Conservation (phyloP, 164 flowering plant genomes). For the Tinospora cordifolia region DNA sequence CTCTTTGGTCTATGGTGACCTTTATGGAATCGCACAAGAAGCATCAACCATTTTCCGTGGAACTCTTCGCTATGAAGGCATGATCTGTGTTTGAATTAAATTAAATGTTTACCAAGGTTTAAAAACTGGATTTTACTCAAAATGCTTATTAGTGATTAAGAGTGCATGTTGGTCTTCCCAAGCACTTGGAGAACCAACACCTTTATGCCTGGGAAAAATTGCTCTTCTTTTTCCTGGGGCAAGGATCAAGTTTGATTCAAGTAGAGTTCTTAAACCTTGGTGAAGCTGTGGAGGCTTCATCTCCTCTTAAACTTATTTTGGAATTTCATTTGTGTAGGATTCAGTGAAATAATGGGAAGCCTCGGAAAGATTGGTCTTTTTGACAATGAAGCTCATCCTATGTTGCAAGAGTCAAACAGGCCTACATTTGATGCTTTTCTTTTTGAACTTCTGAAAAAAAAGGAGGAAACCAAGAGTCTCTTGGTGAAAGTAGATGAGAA, state of each 20-base stretch:
- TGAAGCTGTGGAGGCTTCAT: not conserved
- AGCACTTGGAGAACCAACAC: not conserved
- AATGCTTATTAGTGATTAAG: not conserved
- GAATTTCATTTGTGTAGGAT: conserved; percentile 44
- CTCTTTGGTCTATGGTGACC: conserved; percentile 75
- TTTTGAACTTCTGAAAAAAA: conserved; percentile 43
- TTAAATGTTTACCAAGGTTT: not conserved
- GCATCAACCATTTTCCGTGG: conserved; percentile 94
- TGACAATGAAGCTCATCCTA: conserved; percentile 39
- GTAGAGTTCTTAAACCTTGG: not conserved
- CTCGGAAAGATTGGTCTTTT: conserved; percentile 72
- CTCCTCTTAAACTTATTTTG: not conserved
- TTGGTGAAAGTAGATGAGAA: conserved; percentile 33
- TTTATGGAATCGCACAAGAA: conserved; percentile 72
- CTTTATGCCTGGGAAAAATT: not conserved
- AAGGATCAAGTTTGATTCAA: not conserved
- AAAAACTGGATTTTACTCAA: not conserved
- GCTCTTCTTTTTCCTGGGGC: not conserved
- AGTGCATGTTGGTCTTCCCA: not conserved
- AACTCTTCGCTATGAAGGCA: conserved; percentile 96
- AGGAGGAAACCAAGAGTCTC: conserved; percentile 11
- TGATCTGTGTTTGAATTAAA: conserved; percentile 3
- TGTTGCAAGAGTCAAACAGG: conserved; percentile 35
- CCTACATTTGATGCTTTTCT: conserved; percentile 53
- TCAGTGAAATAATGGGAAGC: conserved; percentile 72